Percentiles rank a stretch among this genome's conserved stretches.
These are phyloP conservation scores for Seminavis robusta DNA, from an alignment of 108 stramenopile genomes.

Conservation along the genomic window DNA sequence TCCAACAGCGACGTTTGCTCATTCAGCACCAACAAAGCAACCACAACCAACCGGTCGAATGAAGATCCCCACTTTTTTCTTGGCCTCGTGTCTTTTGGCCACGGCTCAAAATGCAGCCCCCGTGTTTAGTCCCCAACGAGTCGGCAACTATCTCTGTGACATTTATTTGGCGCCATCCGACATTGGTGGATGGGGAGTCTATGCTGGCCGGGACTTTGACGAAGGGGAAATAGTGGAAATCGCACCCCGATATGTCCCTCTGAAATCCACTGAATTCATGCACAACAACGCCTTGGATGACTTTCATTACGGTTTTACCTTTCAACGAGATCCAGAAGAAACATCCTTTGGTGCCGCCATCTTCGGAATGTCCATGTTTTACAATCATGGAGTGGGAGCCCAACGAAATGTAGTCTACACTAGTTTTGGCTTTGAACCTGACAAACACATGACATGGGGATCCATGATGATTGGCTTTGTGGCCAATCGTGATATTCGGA, in stretches of 20 bases:
- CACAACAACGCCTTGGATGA: background rate
- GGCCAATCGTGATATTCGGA: constrained; percentile 20
- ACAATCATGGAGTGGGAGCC: constrained; percentile 34
- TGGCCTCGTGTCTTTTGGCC: too few species aligned
- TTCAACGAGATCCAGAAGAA: background rate
- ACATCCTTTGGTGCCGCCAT: constrained; percentile 18
- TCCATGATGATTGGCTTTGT: constrained; percentile 33
- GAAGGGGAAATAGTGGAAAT: constrained; percentile 5
- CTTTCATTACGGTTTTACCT: background rate
- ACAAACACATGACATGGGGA: background rate
- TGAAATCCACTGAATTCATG: too few species aligned
- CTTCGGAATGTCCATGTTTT: constrained; percentile 32
- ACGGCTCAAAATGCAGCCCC: too few species aligned
- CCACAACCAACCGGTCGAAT: too few species aligned
- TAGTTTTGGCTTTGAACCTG: constrained; percentile 25
- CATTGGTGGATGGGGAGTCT: constrained; percentile 9
- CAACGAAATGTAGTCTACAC: constrained; percentile 26
- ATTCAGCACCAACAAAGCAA: too few species aligned
- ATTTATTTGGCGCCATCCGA: constrained; percentile 14
- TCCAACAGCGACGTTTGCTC: too few species aligned
- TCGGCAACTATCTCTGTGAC: background rate
- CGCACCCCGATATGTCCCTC: constrained; percentile 3
- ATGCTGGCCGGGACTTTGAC: constrained; percentile 6
- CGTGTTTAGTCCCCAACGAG: too few species aligned
- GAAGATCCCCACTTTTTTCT: too few species aligned